These are phyloP conservation scores for Verticillium alfalfae DNA, from an alignment of 2,329 filamentous ascomycete genomes.

Conservation along the genomic window DNA sequence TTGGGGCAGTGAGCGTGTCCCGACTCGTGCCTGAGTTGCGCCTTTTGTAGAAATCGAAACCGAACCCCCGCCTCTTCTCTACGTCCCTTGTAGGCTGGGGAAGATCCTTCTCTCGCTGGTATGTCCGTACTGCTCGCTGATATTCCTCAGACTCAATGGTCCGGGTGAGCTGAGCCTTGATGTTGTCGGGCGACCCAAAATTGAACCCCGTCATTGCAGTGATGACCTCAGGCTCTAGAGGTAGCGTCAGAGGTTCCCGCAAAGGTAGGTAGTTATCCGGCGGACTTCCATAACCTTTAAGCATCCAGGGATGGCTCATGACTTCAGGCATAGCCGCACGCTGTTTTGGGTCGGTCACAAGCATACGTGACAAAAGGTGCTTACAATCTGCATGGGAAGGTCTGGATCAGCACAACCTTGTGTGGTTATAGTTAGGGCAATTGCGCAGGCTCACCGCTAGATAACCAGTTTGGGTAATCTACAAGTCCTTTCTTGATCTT, in stretches of 20 bases:
- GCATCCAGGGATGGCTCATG: constrained; percentile 93
- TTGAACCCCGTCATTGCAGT: constrained; percentile 97
- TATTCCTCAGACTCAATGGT: constrained; percentile 95
- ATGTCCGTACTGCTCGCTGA: constrained; percentile 70
- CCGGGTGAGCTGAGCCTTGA: constrained; percentile 73
- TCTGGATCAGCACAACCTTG: not conserved
- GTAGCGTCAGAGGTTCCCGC: constrained; percentile 79
- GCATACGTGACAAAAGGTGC: constrained; percentile 86
- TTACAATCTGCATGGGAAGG: constrained; percentile 67
- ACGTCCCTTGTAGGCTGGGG: constrained; percentile 52
- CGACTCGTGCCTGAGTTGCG: constrained; percentile 84
- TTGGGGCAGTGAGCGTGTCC: constrained; percentile 80
- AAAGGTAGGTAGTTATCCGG: constrained; percentile 84
- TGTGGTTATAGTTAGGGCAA: not conserved
- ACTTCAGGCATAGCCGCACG: constrained; percentile 86
- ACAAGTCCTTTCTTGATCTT: constrained; percentile 98
- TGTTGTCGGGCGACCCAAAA: constrained; percentile 82
- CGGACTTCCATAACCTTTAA: constrained; percentile 78
- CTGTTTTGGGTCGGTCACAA: constrained; percentile 87
- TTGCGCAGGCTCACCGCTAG: constrained; percentile 59
- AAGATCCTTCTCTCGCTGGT: constrained; percentile 60
- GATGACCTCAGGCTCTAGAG: constrained; percentile 77
- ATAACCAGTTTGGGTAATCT: constrained; percentile 92
- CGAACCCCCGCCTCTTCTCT: constrained; percentile 84
- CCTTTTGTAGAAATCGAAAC: constrained; percentile 94